Conservation (phyloP, 441 rosid species). For the Flueggea neowawraea region DNA sequence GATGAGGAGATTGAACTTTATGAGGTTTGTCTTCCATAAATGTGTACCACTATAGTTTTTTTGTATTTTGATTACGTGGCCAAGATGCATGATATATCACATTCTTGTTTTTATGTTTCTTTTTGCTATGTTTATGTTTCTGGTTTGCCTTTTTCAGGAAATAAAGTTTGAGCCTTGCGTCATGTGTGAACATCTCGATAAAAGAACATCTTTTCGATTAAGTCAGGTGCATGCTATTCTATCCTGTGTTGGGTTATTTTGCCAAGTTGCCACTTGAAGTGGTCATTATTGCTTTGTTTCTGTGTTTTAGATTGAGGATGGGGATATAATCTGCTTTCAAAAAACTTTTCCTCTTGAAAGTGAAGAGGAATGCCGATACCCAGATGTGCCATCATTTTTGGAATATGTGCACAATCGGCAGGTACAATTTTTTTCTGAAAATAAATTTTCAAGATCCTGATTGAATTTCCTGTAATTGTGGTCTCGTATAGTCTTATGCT, state of each 20-base stretch:
- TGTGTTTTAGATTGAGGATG: slow-evolving; percentile 86
- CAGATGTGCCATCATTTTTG: slow-evolving; percentile 88
- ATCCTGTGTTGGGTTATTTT: slow-evolving; percentile 10
- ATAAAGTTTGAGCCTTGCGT: slow-evolving; percentile 92
- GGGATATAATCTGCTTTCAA: slow-evolving; percentile 97
- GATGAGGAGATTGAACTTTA: slow-evolving; percentile 89
- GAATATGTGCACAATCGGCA: slow-evolving; percentile 96
- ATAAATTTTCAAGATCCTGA: background rate
- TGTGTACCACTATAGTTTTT: slow-evolving; percentile 8
- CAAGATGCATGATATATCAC: too few relatives aligned
- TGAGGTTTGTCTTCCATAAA: slow-evolving; percentile 55
- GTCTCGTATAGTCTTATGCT: background rate
- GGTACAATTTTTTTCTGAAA: slow-evolving; percentile 35
- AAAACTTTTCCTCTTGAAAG: slow-evolving; percentile 41
- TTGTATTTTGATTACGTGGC: background rate
- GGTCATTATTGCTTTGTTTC: slow-evolving; percentile 1
- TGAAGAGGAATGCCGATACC: slow-evolving; percentile 61
- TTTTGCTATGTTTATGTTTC: slow-evolving; percentile 9
- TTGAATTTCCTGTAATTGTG: background rate
- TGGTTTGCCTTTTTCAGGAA: slow-evolving; percentile 72
- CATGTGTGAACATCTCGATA: slow-evolving; percentile 95
- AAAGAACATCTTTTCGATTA: slow-evolving; percentile 61
- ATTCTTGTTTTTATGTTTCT: background rate
- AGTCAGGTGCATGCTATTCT: slow-evolving; percentile 62
- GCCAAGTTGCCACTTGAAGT: slow-evolving; percentile 9